Conservation (phyloP, 2,329 filamentous ascomycete species). For the Aotearoamyces nothofagi region DNA sequence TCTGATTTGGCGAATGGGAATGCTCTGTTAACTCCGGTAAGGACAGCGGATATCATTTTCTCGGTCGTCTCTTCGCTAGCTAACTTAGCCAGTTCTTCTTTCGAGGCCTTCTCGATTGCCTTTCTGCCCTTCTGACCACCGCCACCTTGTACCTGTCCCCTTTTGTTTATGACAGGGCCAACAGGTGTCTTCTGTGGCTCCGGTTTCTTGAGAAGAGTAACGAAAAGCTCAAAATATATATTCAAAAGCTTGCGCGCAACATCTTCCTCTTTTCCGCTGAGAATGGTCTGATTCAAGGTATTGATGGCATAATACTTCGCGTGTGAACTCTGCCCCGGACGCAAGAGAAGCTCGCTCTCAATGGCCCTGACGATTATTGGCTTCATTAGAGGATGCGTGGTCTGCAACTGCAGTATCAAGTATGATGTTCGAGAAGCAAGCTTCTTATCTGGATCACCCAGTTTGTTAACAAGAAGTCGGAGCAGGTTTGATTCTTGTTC, state of each 20-base stretch:
- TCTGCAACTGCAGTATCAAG: conserved; percentile 80
- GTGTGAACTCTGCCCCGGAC: conserved; percentile 72
- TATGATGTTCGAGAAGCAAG: conserved; percentile 90
- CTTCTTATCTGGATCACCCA: conserved; percentile 90
- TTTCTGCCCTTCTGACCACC: conserved; percentile 34
- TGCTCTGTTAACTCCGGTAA: conserved; percentile 90
- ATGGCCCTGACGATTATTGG: conserved; percentile 69
- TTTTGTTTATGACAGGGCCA: conserved; percentile 29
- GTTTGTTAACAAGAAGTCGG: conserved; percentile 84
- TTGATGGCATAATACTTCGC: conserved; percentile 95
- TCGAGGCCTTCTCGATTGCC: conserved; percentile 25
- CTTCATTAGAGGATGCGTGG: conserved; percentile 88
- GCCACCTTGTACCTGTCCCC: conserved; percentile 35
- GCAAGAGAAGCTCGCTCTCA: conserved; percentile 76
- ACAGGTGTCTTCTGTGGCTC: conserved; percentile 21
- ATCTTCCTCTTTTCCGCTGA: conserved; percentile 69
- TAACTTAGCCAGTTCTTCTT: conserved; percentile 22
- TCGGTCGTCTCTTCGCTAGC: conserved; percentile 43
- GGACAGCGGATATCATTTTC: conserved; percentile 79
- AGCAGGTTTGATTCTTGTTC: conserved; percentile 94
- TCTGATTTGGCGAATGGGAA: conserved; percentile 83
- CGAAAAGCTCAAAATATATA: conserved; percentile 87
- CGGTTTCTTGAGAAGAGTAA: conserved; percentile 56
- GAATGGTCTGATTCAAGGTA: conserved; percentile 89
- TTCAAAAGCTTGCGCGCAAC: conserved; percentile 69